Conservation (phyloP, 768 basidiomycete genomes). For the Pleurotus tuoliensis region DNA sequence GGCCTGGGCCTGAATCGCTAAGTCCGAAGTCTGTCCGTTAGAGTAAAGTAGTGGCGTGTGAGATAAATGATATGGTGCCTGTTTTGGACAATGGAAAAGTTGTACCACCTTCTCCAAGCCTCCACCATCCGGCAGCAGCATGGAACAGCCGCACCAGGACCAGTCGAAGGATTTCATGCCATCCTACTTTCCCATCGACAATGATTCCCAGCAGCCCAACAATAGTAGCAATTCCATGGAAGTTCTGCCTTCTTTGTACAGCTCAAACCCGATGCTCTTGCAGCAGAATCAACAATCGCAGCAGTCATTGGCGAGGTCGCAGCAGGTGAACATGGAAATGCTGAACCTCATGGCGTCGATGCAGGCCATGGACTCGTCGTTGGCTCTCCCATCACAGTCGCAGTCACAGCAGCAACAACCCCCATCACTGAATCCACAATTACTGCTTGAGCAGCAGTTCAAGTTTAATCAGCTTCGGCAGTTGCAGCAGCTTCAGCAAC, state of each 20-base stretch:
- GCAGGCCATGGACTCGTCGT: conserved; percentile 36
- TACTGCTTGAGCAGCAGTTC: conserved; percentile 72
- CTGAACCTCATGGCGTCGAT: conserved; percentile 45
- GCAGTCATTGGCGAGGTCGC: conserved; percentile 14
- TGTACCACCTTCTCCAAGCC: background rate
- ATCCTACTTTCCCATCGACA: conserved; percentile 8
- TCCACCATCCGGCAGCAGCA: background rate
- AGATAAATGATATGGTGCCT: background rate
- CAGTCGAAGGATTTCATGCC: conserved; percentile 11
- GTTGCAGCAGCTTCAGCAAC: conserved; percentile 73
- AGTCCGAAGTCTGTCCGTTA: background rate
- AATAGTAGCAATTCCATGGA: background rate
- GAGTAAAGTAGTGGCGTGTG: background rate
- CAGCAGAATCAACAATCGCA: background rate
- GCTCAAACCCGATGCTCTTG: background rate
- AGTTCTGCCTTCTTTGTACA: background rate
- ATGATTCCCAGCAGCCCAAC: background rate
- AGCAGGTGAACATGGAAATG: conserved; percentile 46
- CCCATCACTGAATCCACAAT: conserved; percentile 35
- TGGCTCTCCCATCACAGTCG: conserved; percentile 5
- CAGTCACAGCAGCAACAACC: conserved; percentile 14
- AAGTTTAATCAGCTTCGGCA: conserved; percentile 75
- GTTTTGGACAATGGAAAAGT: background rate
- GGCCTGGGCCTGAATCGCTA: too few species aligned
- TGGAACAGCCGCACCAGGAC: conserved; percentile 9